phyloP scores from a whole-genome alignment of 164 flowering plant genomes.

The Vitis vinifera region ASM3070453v1 NC_081813.1:4864501-4865000 shows the following conservation, averaged over 20 bases:
- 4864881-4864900: conserved; percentile 1
- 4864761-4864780: conserved; percentile 66
- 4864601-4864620: conserved; percentile 92
- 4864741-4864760: conserved; percentile 56
- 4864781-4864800: conserved; percentile 77
- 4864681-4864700: conserved; percentile 67
- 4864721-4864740: conserved; percentile 79
- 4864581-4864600: conserved; percentile 60
- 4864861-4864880: conserved; percentile 22
- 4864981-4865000: neutral
- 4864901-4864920: conserved; percentile 57
- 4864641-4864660: conserved; percentile 79
- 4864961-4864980: neutral
- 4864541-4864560: conserved; percentile 91
- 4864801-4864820: conserved; percentile 78
- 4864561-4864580: conserved; percentile 69
- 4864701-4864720: conserved; percentile 52
- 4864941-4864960: conserved; percentile 13
- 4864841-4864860: conserved; percentile 39
- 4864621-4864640: conserved; percentile 94
- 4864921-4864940: conserved; percentile 30
- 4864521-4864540: neutral
- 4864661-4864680: conserved; percentile 53
- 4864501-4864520: neutral
- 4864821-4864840: conserved; percentile 56